Conservation (phyloP, 2,329 filamentous ascomycete genomes). For the Hysterium pulicare region DNA sequence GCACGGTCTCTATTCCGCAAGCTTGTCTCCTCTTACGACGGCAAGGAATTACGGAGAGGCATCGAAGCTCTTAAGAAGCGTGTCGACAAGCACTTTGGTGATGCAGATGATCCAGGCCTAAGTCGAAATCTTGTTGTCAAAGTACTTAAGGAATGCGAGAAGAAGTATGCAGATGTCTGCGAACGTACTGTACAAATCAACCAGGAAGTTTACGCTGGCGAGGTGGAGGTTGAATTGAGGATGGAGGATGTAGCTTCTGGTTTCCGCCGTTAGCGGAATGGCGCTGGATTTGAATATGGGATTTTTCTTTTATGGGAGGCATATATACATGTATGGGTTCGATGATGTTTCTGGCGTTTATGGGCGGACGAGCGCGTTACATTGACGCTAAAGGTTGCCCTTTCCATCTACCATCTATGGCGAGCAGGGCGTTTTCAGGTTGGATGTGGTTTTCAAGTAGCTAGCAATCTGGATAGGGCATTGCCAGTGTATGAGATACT, state of each 20-base stretch:
- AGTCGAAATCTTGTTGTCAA: slow-evolving; percentile 58
- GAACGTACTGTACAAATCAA: slow-evolving; percentile 47
- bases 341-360: background rate
- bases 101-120: slow-evolving; percentile 71
- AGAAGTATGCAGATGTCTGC: slow-evolving; percentile 52
- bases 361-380: no score
- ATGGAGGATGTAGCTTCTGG: slow-evolving; percentile 26
- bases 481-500: no score
- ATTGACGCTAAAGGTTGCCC: no score
- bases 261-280: slow-evolving; percentile 19
- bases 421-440: no score
- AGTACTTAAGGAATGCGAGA: slow-evolving; percentile 59
- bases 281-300: background rate
- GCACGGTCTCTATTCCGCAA: slow-evolving; percentile 82
- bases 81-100: slow-evolving; percentile 96
- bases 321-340: no score
- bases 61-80: slow-evolving; percentile 84
- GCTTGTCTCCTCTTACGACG: slow-evolving; percentile 73
- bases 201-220: slow-evolving; percentile 45
- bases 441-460: no score
- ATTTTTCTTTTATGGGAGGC: background rate
- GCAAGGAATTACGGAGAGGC: slow-evolving; percentile 83
- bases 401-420: no score
- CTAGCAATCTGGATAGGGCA: no score
- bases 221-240: slow-evolving; percentile 41